These are phyloP conservation scores for Fragaria vesca DNA, from an alignment of 306 rosid species.

Conservation along the genomic window DNA sequence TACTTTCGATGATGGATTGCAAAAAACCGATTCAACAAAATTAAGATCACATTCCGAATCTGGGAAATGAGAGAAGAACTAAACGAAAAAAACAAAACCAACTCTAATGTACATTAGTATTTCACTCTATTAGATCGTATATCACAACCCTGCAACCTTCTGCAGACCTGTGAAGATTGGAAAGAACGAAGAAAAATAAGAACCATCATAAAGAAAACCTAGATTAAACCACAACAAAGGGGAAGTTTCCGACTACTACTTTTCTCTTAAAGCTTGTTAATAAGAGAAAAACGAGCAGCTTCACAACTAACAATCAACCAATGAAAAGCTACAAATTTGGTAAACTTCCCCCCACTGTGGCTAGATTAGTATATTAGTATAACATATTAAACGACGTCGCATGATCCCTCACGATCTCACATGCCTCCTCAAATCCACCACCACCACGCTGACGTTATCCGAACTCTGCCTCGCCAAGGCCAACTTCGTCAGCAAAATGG, in stretches of 20 bases:
- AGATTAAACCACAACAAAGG: neutral
- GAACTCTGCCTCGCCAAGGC: constrained; percentile 82
- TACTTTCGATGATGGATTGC: neutral
- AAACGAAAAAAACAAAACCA: neutral
- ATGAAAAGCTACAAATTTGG: neutral
- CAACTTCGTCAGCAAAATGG: constrained; percentile 75
- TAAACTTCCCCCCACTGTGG: neutral
- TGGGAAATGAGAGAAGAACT: no score
- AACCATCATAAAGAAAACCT: neutral
- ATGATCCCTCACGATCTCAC: constrained; percentile 13
- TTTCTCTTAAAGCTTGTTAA: constrained; percentile 1
- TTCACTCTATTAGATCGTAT: neutral
- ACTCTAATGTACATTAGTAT: neutral
- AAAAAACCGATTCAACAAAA: neutral
- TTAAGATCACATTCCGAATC: neutral
- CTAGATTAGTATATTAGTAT: constrained; percentile 6
- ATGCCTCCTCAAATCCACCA: constrained; percentile 66
- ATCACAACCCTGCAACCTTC: constrained; percentile 14
- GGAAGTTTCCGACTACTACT: neutral
- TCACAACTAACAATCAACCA: constrained; percentile 16
- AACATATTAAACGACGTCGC: neutral
- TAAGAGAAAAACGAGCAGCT: constrained; percentile 6
- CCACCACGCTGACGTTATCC: constrained; percentile 88
- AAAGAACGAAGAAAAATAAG: neutral
- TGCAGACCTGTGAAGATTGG: neutral